Conservation (phyloP, 306 rosid species). For the Arachis stenosperma region DNA sequence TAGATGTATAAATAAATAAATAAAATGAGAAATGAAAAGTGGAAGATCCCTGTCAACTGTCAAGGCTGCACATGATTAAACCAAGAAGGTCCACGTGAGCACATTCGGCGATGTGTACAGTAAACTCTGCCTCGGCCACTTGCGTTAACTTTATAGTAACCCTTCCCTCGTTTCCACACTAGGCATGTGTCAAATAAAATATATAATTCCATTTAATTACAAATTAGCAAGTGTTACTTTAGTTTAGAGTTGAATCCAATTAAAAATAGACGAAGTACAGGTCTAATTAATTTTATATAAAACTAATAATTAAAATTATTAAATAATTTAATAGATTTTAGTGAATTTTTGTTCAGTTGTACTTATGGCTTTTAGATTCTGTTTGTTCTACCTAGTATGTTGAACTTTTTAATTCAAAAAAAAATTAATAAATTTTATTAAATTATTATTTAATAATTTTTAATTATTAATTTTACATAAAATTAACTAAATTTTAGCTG, state of each 20-base stretch:
- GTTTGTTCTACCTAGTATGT: too few species aligned
- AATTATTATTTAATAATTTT: too few species aligned
- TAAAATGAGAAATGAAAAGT: not conserved
- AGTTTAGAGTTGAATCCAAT: not conserved
- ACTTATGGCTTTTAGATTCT: too few species aligned
- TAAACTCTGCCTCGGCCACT: not conserved
- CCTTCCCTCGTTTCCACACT: not conserved
- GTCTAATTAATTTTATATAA: too few species aligned
- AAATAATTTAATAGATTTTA: too few species aligned
- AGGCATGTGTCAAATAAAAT: not conserved
- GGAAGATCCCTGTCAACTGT: slow-evolving; percentile 30
- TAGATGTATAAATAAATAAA: too few species aligned
- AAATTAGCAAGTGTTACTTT: not conserved
- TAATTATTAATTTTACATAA: too few species aligned
- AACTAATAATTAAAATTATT: too few species aligned
- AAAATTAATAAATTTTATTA: too few species aligned
- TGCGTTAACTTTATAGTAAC: not conserved
- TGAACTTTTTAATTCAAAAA: too few species aligned
- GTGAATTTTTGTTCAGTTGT: too few species aligned
- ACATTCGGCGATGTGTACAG: slow-evolving; percentile 27
- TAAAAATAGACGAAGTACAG: not conserved
- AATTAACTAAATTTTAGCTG: too few species aligned
- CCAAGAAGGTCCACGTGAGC: slow-evolving; percentile 46
- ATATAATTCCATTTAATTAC: not conserved
- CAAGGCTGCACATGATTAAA: not conserved